Base-by-base conservation (phyloP, 306 rosid genomes). In the Cicer chorassanicum region DNA sequence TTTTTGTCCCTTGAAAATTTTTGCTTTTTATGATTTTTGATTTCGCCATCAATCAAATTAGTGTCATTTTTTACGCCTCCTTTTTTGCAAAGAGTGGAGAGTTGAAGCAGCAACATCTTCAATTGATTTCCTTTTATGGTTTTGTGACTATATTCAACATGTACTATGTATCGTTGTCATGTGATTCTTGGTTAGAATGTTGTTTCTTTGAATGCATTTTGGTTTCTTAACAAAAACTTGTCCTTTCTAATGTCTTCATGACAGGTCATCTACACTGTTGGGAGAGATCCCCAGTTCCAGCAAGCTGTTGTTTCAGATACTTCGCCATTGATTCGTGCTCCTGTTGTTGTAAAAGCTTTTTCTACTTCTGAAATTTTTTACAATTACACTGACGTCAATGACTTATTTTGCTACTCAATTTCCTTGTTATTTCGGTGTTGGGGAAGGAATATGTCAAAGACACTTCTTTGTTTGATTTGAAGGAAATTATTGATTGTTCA, bases 231-330 rank as follows among this genome's bases (percentile, higher is more conserved):
- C 49, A 7, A 49, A 36, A 60, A 57, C 51, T 56, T 56, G 18
- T 64, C 65, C 73, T 69, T 65, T 76, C 63, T 80, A 45, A 74
- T 79, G 76, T 75, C 40, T 71, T 80, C 78, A 36, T 75, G 77
- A 39, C 88, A 94, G 98, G 95, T 94, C 80, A 94, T 88, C 83
- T 90, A 91, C 83, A 94, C 98, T 7, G 97, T 72, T 74, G 98
- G 97, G 81, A 94, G 93, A 84, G 97, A 91, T 70, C 83, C 90
- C 1, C 95, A 85, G 85, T 80, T 88, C 84, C 97, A 90, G 82
- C 81, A 86, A 61, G 89, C 79, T 66, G 48, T 87, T 77, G 88
- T 91, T 69, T 81, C 97, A 2, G 90, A 94, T 78, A 60, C 87
- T 68, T 80, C 82, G 38, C 97, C 98, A 8, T 75, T 94, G 83